A percentile compares a stretch with the other conserved stretches of the same genome.
Evolutionary conservation across 179 eudicot species (phyloP).

Genomic region (Monotropa hypopitys): DNA sequence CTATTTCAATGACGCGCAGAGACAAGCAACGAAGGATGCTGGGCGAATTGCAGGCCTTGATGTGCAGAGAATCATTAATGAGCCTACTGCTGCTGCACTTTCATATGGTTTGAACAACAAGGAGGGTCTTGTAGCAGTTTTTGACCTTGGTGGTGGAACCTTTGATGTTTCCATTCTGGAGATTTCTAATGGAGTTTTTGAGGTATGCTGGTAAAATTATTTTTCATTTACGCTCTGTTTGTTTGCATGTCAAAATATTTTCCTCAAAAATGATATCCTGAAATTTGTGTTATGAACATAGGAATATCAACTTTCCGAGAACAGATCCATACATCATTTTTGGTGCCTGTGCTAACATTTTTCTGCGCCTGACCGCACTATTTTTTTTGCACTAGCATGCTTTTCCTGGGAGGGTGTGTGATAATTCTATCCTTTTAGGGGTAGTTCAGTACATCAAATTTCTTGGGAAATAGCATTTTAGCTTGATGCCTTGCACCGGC

Average conservation of each 20-base stretch:
- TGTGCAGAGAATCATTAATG: conserved; percentile 72
- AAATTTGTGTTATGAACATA: neutral
- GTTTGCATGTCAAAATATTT: neutral
- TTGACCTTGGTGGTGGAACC: conserved; percentile 66
- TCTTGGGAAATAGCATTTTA: neutral
- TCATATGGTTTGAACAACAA: conserved; percentile 55
- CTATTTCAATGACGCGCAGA: conserved; percentile 78
- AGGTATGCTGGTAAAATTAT: conserved; percentile 27
- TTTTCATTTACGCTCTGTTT: neutral
- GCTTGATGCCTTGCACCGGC: neutral
- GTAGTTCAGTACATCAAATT: neutral
- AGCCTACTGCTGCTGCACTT: conserved; percentile 86
- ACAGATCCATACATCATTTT: neutral
- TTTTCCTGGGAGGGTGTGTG: neutral
- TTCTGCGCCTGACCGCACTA: neutral
- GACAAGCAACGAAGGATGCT: conserved; percentile 92
- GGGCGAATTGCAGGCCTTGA: conserved; percentile 72
- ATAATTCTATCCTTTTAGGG: neutral
- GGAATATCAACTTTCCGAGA: no score
- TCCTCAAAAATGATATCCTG: neutral
- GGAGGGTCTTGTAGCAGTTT: conserved; percentile 58
- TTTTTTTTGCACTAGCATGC: neutral
- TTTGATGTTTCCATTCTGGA: conserved; percentile 61
- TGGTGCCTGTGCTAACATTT: neutral
- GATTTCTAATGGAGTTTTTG: conserved; percentile 58